Base-by-base conservation (phyloP, 2,329 filamentous ascomycete genomes). In the Arthrobotrys pseudoclavata region DNA sequence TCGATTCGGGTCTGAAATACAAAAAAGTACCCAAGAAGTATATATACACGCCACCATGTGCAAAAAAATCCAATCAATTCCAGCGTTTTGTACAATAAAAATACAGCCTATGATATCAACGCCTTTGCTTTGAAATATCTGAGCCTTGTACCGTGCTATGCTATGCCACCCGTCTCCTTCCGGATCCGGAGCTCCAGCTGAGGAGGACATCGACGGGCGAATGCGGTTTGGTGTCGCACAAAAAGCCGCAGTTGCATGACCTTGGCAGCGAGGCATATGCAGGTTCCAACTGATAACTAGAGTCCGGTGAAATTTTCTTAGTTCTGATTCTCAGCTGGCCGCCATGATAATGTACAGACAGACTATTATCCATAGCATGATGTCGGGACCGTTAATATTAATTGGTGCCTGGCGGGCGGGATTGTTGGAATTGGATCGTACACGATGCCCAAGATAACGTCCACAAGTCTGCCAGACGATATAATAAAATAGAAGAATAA, bases 161-260 rank as follows among this genome's bases (percentile, higher is more conserved):
- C 34, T 12, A 37, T 37, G 10, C 37, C 12, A 60, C 24, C 69
- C 60, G 50, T 24, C 53, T 53, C 70, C 70, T 60, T 62, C 74
- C 74, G 71, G 50, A 63, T 66, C 48, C 71, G 74, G 74, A 71
- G 74, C 67, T 68, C 67, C 50, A 70, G 61, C 60, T 60, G 72
- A 62, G 40, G 47, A 52, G 18, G 53, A 52, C 61, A 15, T 53
- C 34, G 53, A 66, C 50, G 12, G 63, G 71, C 71, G 26, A 76
- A 76, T 60, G 60, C 71, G 71, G 71, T 47, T 69, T 76, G 71
- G 71, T 50, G 64, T 63, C 50, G 71, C 64, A 62, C 64, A 55
- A 55, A 60, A 69, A 60, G 53, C 71, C 63, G 68, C 68, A 76
- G 55, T 63, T 62, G 62, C 62, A 67, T 75, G 9, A 42, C 50